A percentile compares a stretch with the other conserved stretches of the same genome.
These are phyloP conservation scores for Escallonia rubra DNA, from an alignment of 129 eudicot genomes.

Conservation along the genomic window DNA sequence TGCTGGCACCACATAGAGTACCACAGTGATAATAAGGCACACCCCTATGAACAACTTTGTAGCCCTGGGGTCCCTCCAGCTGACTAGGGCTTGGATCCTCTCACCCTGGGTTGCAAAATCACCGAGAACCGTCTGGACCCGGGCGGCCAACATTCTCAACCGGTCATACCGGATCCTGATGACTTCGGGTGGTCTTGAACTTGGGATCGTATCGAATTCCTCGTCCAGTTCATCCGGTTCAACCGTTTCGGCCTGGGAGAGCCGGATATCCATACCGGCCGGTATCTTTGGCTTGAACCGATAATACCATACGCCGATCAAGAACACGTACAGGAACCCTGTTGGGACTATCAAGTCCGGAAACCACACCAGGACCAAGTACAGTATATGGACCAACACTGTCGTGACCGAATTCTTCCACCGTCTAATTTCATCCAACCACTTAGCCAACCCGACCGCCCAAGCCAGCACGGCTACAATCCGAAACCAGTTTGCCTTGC, in stretches of 20 bases:
- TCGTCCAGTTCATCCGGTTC: conserved; percentile 94
- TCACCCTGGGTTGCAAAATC: conserved; percentile 99
- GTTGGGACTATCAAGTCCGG: conserved; percentile 95
- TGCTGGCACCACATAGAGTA: conserved; percentile 76
- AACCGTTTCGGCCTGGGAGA: conserved; percentile 88
- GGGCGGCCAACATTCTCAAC: conserved; percentile 73
- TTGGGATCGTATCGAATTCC: conserved; percentile 93
- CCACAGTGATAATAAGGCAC: conserved; percentile 70
- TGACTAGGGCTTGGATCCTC: conserved; percentile 88
- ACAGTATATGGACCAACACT: conserved; percentile 70
- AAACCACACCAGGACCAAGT: conserved; percentile 91
- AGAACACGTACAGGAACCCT: conserved; percentile 62
- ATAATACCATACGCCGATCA: conserved; percentile 92
- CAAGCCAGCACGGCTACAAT: conserved; percentile 92
- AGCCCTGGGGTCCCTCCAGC: conserved; percentile 99
- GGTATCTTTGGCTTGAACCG: conserved; percentile 91
- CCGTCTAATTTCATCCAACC: conserved; percentile 81
- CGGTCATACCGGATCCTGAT: conserved; percentile 77
- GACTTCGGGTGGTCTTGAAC: conserved; percentile 82
- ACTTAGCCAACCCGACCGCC: conserved; percentile 92
- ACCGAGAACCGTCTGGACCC: conserved; percentile 96
- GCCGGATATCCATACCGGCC: conserved; percentile 83
- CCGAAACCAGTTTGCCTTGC: conserved; percentile 93
- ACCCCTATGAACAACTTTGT: conserved; percentile 85
- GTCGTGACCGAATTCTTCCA: conserved; percentile 93